Percentiles rank a stretch among this genome's conserved stretches.
Evolutionary conservation across 345 rosid species (phyloP).

Genomic region (Erucastrum elatum): DNA sequence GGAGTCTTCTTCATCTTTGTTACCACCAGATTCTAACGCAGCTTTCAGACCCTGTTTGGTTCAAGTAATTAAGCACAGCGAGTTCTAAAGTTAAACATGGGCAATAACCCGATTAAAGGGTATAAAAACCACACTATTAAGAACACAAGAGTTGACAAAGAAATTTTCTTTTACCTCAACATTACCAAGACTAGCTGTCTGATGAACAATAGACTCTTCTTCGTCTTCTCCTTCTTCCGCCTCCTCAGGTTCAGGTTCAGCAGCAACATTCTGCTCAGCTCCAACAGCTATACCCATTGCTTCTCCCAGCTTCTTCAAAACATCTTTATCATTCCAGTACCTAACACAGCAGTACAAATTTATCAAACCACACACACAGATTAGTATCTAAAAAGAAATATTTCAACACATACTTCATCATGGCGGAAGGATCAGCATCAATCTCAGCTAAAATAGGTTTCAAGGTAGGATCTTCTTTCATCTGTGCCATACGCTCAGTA

Average conservation of each 20-base stretch:
- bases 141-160: neutral
- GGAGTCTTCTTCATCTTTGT: conserved; percentile 92
- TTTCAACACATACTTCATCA: conserved; percentile 70
- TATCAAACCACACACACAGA: neutral
- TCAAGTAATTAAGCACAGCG: neutral
- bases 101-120: neutral
- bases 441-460: conserved; percentile 85
- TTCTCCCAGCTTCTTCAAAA: conserved; percentile 85
- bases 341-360: conserved; percentile 36
- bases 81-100: neutral
- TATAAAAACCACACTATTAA: neutral
- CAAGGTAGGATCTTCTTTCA: conserved; percentile 84
- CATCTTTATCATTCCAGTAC: conserved; percentile 95
- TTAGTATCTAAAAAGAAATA: neutral
- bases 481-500: conserved; percentile 75
- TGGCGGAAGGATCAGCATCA: conserved; percentile 80
- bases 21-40: conserved; percentile 79
- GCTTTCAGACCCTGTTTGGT: conserved; percentile 66
- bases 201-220: conserved; percentile 86
- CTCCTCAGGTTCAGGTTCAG: conserved; percentile 64
- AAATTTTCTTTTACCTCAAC: conserved; percentile 53
- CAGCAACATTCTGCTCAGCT: conserved; percentile 48
- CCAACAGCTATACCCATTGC: conserved; percentile 89
- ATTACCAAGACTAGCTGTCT: conserved; percentile 90
- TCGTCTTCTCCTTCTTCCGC: conserved; percentile 73